phyloP scores from a whole-genome alignment of 352 stramenopile species.

The Phytophthora ohioensis region DNA sequence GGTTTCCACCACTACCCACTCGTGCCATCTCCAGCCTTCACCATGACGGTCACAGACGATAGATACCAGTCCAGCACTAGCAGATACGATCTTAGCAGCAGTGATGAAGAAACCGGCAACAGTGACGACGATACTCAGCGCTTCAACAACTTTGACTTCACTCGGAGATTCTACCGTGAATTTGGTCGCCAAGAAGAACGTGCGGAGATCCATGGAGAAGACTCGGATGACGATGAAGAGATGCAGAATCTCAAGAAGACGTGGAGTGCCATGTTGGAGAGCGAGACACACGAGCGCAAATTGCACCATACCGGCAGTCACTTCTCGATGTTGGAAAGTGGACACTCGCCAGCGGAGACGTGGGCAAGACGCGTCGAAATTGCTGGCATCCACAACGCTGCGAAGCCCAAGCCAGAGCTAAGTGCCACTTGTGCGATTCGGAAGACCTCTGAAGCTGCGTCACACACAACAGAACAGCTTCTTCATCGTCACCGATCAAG shows the following conservation, averaged over 20 bases:
- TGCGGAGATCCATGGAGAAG: constrained; percentile 29
- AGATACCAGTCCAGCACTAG: constrained; percentile 23
- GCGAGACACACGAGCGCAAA: constrained; percentile 55
- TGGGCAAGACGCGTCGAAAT: constrained; percentile 73
- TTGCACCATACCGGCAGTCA: constrained; percentile 53
- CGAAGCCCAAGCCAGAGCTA: constrained; percentile 1
- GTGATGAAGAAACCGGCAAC: constrained; percentile 23
- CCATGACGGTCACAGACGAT: constrained; percentile 29
- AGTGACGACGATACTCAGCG: constrained; percentile 30
- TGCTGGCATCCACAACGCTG: constrained; percentile 46
- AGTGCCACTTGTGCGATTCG: neutral
- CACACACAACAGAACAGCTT: constrained; percentile 16
- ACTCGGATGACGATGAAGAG: constrained; percentile 65
- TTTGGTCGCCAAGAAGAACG: constrained; percentile 37
- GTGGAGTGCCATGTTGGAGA: constrained; percentile 57
- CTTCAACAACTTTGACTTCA: constrained; percentile 47
- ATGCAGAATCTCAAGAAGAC: constrained; percentile 64
- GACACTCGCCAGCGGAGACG: constrained; percentile 34
- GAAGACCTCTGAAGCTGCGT: constrained; percentile 16
- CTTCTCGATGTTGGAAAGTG: constrained; percentile 47
- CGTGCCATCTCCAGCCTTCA: constrained; percentile 38
- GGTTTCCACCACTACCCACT: constrained; percentile 39
- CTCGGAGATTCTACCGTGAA: constrained; percentile 48
- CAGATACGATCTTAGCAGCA: constrained; percentile 26
- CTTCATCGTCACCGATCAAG: constrained; percentile 27